Evolutionary conservation across 768 basidiomycete genomes (phyloP).

Genomic region (Mycena venus): DNA sequence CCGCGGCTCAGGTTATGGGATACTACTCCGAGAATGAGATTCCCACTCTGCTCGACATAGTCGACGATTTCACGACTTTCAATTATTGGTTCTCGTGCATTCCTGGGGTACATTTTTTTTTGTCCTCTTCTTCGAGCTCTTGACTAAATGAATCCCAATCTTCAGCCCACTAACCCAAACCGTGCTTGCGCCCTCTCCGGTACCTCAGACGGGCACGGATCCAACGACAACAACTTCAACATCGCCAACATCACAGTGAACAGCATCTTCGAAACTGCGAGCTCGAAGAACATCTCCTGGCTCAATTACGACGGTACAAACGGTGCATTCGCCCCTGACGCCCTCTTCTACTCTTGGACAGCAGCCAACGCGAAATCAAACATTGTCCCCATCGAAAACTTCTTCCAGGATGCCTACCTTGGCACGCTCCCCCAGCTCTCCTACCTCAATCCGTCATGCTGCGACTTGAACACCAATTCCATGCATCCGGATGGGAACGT

Average conservation of each 20-base stretch:
- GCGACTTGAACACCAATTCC: conserved; percentile 34
- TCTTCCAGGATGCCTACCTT: conserved; percentile 43
- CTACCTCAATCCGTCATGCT: conserved; percentile 46
- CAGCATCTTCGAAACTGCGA: conserved; percentile 45
- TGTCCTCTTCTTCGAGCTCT: neutral
- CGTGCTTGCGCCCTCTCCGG: conserved; percentile 44
- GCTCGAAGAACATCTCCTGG: conserved; percentile 40
- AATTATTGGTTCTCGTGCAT: conserved; percentile 48
- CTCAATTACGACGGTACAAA: conserved; percentile 44
- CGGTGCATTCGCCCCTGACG: conserved; percentile 37
- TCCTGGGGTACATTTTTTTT: conserved; percentile 37
- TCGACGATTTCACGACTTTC: conserved; percentile 43
- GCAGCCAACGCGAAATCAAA: conserved; percentile 34
- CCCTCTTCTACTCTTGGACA: conserved; percentile 40
- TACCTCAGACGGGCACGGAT: conserved; percentile 45
- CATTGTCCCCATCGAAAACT: conserved; percentile 41
- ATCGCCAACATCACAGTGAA: conserved; percentile 29
- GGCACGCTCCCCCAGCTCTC: conserved; percentile 44
- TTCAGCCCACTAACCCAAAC: conserved; percentile 47
- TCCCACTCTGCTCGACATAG: conserved; percentile 39
- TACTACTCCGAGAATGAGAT: conserved; percentile 40
- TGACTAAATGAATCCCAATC: neutral
- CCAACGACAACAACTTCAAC: conserved; percentile 41
- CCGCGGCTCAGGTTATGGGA: conserved; percentile 43
- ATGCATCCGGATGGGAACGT: conserved; percentile 44